phyloP scores from a whole-genome alignment of 139 green algal genomes.

The Picochlorum costavermella region DNA sequence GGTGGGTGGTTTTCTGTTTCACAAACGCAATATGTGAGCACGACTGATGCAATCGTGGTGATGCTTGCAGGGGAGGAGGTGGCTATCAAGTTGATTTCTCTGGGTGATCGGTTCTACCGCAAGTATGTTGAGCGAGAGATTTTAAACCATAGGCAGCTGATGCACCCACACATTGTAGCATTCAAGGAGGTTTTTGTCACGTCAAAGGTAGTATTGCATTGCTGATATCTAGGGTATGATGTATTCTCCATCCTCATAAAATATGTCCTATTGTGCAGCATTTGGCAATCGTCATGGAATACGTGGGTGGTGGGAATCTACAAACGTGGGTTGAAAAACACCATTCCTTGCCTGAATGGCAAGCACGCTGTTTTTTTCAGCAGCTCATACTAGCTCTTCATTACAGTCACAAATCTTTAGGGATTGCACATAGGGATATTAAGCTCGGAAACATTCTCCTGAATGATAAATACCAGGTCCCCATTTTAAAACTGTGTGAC shows the following conservation, averaged over 20 bases:
- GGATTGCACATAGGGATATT: slow-evolving; percentile 53
- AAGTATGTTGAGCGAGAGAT: slow-evolving; percentile 54
- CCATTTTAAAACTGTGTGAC: slow-evolving; percentile 59
- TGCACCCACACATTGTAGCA: slow-evolving; percentile 49
- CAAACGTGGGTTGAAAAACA: slow-evolving; percentile 20
- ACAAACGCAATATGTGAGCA: neutral
- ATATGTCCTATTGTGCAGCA: slow-evolving; percentile 9
- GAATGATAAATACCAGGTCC: slow-evolving; percentile 34
- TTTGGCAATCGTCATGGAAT: slow-evolving; percentile 60
- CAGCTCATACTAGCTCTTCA: slow-evolving; percentile 49
- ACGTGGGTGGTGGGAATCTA: slow-evolving; percentile 58
- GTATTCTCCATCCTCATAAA: no score
- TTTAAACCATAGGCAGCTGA: slow-evolving; percentile 44
- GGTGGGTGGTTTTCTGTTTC: neutral
- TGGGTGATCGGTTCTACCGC: slow-evolving; percentile 29
- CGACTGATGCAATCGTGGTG: neutral
- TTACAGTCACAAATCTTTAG: slow-evolving; percentile 46
- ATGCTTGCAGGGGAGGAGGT: slow-evolving; percentile 31
- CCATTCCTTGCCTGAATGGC: slow-evolving; percentile 26
- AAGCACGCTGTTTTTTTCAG: slow-evolving; percentile 61
- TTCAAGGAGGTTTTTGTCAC: slow-evolving; percentile 51
- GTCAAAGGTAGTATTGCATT: slow-evolving; percentile 7
- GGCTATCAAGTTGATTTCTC: slow-evolving; percentile 44
- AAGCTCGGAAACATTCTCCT: slow-evolving; percentile 61
- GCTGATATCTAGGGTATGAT: no score